phyloP scores from a whole-genome alignment of 2,329 filamentous ascomycete species.

The Fusarium chaquense region DNA sequence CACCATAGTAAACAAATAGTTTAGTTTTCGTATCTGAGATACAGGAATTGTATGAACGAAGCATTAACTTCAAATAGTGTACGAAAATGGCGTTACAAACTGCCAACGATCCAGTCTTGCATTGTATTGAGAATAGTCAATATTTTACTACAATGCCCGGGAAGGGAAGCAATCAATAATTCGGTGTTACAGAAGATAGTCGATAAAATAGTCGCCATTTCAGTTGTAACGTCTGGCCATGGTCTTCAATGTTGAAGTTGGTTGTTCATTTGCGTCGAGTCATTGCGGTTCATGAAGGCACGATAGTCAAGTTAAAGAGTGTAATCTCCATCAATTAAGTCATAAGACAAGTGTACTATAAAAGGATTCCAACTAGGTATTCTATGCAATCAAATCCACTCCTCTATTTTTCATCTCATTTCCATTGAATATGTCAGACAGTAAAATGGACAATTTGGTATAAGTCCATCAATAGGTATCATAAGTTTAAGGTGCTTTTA shows the following conservation, averaged over 20 bases:
- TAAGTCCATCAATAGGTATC: conserved; percentile 16
- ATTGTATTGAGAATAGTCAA: too few relatives aligned
- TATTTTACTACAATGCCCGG: too few relatives aligned
- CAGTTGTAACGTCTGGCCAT: too few relatives aligned
- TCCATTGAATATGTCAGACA: neutral
- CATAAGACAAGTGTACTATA: conserved; percentile 17
- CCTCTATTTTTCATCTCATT: conserved; percentile 23
- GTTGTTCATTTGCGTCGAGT: rapidly evolving
- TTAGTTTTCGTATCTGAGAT: rapidly evolving
- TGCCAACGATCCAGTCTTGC: too few relatives aligned
- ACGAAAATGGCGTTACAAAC: too few relatives aligned
- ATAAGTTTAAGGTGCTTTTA: conserved; percentile 12
- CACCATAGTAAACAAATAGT: rapidly evolving
- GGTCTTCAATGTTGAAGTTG: too few relatives aligned
- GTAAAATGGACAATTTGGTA: conserved; percentile 19
- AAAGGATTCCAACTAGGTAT: conserved; percentile 15
- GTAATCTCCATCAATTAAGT: conserved; percentile 36
- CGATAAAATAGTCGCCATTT: too few relatives aligned
- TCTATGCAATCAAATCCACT: conserved; percentile 27
- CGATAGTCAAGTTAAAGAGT: neutral
- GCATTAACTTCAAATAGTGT: too few relatives aligned
- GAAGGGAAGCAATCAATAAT: too few relatives aligned
- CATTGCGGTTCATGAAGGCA: neutral
- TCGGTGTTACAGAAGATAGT: too few relatives aligned
- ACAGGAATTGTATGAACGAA: neutral